These are phyloP conservation scores for Phytophthora idaei DNA, from an alignment of 352 stramenopile genomes.

Conservation along the genomic window DNA sequence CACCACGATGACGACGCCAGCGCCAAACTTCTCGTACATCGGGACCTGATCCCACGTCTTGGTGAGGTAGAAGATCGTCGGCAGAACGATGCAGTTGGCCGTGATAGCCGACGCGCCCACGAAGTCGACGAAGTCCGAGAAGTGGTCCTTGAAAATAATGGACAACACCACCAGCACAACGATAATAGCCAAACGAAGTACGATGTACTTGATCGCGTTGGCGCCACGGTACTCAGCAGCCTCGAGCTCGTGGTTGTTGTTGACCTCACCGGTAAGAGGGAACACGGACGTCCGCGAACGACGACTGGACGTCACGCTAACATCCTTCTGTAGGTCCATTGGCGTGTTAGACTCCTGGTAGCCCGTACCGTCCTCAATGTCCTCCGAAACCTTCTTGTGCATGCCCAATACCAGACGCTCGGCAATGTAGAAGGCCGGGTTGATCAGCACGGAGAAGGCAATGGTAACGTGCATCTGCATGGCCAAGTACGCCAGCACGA, in stretches of 20 bases:
- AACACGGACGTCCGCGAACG: conserved; percentile 41
- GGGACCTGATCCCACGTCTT: conserved; percentile 54
- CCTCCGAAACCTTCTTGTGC: conserved; percentile 44
- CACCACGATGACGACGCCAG: conserved; percentile 40
- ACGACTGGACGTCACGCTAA: conserved; percentile 47
- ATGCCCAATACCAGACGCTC: conserved; percentile 61
- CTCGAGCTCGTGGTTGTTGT: conserved; percentile 44
- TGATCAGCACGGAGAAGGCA: conserved; percentile 52
- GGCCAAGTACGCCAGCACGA: conserved; percentile 47
- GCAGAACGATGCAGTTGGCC: conserved; percentile 64
- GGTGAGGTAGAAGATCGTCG: conserved; percentile 65
- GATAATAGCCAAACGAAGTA: conserved; percentile 51
- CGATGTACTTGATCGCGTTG: conserved; percentile 51
- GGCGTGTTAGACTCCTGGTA: conserved; percentile 40
- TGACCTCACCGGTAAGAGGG: conserved; percentile 37
- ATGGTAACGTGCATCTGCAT: conserved; percentile 50
- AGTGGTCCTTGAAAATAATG: conserved; percentile 43
- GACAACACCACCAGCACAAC: conserved; percentile 46
- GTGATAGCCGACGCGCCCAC: conserved; percentile 60
- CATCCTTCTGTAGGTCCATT: conserved; percentile 19
- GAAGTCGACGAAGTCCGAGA: conserved; percentile 64
- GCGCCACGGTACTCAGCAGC: conserved; percentile 48
- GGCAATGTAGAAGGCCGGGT: conserved; percentile 56
- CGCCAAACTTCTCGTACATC: conserved; percentile 46
- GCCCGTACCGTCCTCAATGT: conserved; percentile 41